Conservation (phyloP, 2,329 filamentous ascomycete species). For the Bipolaris zeicola region DNA sequence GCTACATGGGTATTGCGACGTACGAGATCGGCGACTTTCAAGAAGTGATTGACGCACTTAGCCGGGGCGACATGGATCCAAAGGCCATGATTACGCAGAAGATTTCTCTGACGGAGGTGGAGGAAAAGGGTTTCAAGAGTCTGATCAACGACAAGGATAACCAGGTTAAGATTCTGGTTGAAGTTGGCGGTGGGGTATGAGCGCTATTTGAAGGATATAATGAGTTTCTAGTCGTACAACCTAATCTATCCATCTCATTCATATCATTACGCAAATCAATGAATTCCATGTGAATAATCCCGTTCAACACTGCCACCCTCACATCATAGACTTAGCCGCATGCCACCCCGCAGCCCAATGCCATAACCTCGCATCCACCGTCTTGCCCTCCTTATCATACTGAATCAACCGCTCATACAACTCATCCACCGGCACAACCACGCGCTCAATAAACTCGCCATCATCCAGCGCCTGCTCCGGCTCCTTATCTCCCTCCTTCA, state of each 20-base stretch:
- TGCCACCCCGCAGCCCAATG: slow-evolving; percentile 66
- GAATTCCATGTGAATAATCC: too few relatives aligned
- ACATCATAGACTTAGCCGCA: slow-evolving; percentile 49
- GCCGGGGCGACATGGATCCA: slow-evolving; percentile 51
- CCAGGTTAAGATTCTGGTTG: slow-evolving; percentile 56
- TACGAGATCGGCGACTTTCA: slow-evolving; percentile 60
- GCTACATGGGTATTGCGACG: slow-evolving; percentile 59
- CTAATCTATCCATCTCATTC: not conserved
- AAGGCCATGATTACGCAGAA: slow-evolving; percentile 57
- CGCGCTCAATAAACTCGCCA: slow-evolving; percentile 66
- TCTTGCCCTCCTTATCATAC: slow-evolving; percentile 56
- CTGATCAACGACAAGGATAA: slow-evolving; percentile 57
- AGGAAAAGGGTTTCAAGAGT: slow-evolving; percentile 55
- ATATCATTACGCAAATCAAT: too few relatives aligned
- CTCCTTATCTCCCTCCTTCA: slow-evolving; percentile 56
- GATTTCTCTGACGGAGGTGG: slow-evolving; percentile 54
- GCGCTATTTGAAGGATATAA: too few relatives aligned
- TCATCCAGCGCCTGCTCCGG: slow-evolving; percentile 66
- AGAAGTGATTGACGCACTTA: slow-evolving; percentile 52
- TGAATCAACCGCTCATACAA: slow-evolving; percentile 60
- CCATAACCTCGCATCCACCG: slow-evolving; percentile 64
- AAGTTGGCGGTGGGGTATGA: slow-evolving; percentile 37
- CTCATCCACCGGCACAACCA: slow-evolving; percentile 62
- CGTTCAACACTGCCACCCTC: not conserved
- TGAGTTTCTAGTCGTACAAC: not conserved